Base-by-base conservation (phyloP, 345 rosid genomes). In the Draba incana region DNA sequence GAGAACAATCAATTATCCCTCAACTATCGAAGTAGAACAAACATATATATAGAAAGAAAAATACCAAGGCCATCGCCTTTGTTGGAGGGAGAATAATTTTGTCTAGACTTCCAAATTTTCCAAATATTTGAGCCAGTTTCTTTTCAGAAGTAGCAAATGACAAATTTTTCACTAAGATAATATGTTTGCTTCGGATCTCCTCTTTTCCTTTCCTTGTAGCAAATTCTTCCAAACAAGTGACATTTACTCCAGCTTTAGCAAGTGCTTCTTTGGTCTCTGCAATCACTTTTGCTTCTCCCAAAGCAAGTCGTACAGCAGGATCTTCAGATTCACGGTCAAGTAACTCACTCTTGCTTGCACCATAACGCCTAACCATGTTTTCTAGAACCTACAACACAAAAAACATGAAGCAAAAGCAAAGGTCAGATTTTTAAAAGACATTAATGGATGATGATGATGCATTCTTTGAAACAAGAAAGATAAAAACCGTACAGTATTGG, bases 201-300 rank as follows among this genome's bases (percentile, higher is more conserved):
- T 83, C 86, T 62, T 79, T 86, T n/a, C 79, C 74, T 72, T 81
- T 81, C 38, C 88, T 81, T 55, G 84, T 39, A 72, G 86, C 89
- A 80, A 82, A 76, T 70, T 84, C 91, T 80, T 88, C 97, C 73
- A 94, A 77, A 50, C 83, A 75, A 12, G 79, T 38, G 16, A 88
- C 82, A 78, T 91, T 94, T 20, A 91, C 83, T 60, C 99, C 99
- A 68, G 95, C 89, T 77, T 81, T 84, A 5, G 82, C 25, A 71
- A 94, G 84, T 68, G 96, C 84, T 30, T 81, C 88, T 82, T 93
- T 94, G 14, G 99, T 94, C 76, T 94, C 91, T 9, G 88, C 90
- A 64, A 94, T 82, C 70, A 91, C 97, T 85, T 91, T 96, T 55
- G 97, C 86, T 84, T 94, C 97, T 57, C 87, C 99, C 81, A 94